Evolutionary conservation across 768 basidiomycete species (phyloP).

Genomic region (Xerocomellus dryophilus): DNA sequence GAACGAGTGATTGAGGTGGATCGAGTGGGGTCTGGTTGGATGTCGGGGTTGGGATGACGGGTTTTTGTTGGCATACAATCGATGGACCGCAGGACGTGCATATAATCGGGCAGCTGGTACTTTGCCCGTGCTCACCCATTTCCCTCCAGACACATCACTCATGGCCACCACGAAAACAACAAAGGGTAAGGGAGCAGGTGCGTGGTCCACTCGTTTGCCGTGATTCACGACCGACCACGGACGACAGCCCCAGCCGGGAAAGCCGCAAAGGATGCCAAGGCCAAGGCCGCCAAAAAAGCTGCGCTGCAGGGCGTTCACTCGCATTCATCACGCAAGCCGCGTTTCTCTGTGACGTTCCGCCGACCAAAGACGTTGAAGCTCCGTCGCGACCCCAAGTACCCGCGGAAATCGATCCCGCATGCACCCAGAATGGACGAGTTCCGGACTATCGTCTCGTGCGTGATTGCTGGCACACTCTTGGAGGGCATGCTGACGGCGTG

Average conservation of each 20-base stretch:
- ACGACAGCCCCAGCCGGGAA: constrained; percentile 26
- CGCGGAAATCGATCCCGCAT: constrained; percentile 92
- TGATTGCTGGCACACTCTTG: constrained; percentile 10
- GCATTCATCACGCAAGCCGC: constrained; percentile 74
- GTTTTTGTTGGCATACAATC: neutral
- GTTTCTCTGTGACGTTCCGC: constrained; percentile 88
- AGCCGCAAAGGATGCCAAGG: constrained; percentile 55
- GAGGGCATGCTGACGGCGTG: neutral
- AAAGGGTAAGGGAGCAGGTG: constrained; percentile 58
- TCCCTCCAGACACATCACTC: constrained; percentile 18
- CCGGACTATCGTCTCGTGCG: constrained; percentile 88
- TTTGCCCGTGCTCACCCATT: neutral
- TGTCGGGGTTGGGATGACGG: constrained; percentile 1
- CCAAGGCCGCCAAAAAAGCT: constrained; percentile 95
- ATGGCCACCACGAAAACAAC: constrained; percentile 71
- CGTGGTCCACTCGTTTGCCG: constrained; percentile 24
- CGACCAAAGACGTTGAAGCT: constrained; percentile 92
- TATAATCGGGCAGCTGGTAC: neutral
- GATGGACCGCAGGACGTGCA: neutral
- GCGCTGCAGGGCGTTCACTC: constrained; percentile 84
- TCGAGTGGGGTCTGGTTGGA: constrained; percentile 18
- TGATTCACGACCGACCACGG: constrained; percentile 13
- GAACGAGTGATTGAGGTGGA: constrained; percentile 18
- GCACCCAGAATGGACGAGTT: constrained; percentile 95
- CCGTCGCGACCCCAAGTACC: constrained; percentile 84